Base-by-base conservation (phyloP, 805 yeast species). In the Candida koratica region DNA sequence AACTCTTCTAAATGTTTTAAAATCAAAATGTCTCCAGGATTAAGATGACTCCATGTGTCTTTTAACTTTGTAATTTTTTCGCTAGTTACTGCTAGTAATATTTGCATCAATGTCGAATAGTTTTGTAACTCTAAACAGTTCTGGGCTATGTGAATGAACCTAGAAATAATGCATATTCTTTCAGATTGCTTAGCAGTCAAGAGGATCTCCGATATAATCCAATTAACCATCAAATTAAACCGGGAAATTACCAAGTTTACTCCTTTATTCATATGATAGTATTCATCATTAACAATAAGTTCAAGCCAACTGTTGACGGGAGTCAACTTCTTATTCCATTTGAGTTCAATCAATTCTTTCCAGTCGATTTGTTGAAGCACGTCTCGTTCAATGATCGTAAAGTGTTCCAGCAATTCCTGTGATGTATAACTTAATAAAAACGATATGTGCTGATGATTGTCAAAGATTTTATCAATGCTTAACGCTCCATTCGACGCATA, bases 121-220 rank as follows among this genome's bases (percentile, higher is more conserved):
- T 90, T 90, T 55, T 89, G 97, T 38, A 83, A 53, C 9, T 61
- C 60, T 29, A 71, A 69, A 55, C 96, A 81, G 46, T 79, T 76
- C 38, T 80, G 79, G 0, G 96, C 97, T 37, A 90, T 64, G 48
- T 86, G 95, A 40, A 90, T 86, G 49, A 84, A 87, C 46, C 90
- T 69, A n/a, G 87, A 79, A n/a, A 89, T 74, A 1, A 89, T 72
- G 38, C 76, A 69, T 28, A 79, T 75, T 45, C 90, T 69, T 46
- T 85, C 75, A 3, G 64, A 67, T 17, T 74, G 65, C 28, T 71
- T 64, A 38, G 68, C 69, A 7, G 96, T 86, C 42, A 90, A 62
- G 11, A 87, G 57, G 37, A 93, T 76, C 61, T 90, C 96, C 0
- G 96, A 85, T 22, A 85, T 78, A 26, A 89, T 79, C 97, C 97